Evolutionary conservation across 495 filamentous ascomycete genomes (phyloP), one percentile per base, ranked within the genome.

Genomic region (Rhypophila decipiens): DNA sequence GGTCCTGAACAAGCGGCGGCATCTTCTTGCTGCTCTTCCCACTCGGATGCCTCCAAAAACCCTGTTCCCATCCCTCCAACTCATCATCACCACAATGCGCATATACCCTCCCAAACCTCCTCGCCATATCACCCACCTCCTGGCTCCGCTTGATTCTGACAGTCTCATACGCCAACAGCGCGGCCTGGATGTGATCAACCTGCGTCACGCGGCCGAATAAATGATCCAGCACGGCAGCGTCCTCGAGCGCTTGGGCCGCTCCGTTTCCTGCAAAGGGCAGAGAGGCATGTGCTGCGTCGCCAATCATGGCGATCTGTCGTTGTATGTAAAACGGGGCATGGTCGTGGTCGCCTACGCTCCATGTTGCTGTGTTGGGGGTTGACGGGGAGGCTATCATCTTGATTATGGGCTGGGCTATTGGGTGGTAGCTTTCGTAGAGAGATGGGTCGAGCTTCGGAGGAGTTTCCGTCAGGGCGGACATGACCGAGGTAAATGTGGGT

Each of bases 201-300:
- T 23, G 10, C 18, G 20, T 19, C 12, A 61, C 63, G 27, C 57
- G 53, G 0, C 29, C 39, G 18, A 73, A 58, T 18, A 73, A 41
- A 5, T 44, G 46, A 5, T 65, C 55, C 7, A 77, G 58, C 22
- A 74, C 64, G 0, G 65, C 65, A 2, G 72, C 80, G 52, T 83
- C 80, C 51, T 84, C 80, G 51, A 84, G 64, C 1, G 80, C 79
- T 53, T 81, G 78, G 8, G 76, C 77, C 0, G 76, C 80, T 0
- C 80, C 81, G 50, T 79, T 74, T 0, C 70, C 74, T 4, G 70
- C 73, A 21, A 78, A 80, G 0, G 79, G 79, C 5, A 83, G 60
- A 33, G 79, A 69, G 2, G 79, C 71, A 59, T 85, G 81, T 23
- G 80, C 80, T 2, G 77, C 71, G 46, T 83, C 81, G 15, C 80